Conservation (phyloP, 2,329 filamentous ascomycete species). For the Neofusicoccum umdonicola region DNA sequence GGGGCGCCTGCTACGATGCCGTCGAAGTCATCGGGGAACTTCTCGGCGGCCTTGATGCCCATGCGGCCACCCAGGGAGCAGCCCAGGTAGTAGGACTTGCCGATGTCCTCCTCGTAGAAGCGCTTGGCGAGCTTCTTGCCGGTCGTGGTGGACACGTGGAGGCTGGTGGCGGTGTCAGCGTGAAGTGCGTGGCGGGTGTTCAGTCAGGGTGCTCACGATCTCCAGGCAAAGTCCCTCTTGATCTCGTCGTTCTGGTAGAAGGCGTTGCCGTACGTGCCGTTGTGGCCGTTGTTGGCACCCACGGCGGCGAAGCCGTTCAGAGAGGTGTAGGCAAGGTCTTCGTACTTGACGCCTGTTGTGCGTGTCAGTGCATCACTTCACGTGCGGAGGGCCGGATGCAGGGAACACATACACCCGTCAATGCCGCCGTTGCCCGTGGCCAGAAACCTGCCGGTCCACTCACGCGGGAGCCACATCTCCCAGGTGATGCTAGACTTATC, state of each 20-base stretch:
- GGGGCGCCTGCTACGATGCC: conserved; percentile 37
- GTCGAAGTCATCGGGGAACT: conserved; percentile 37
- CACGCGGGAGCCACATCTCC: conserved; percentile 46
- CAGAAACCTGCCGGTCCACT: conserved; percentile 40
- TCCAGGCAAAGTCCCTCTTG: conserved; percentile 49
- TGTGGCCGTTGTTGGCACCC: conserved; percentile 44
- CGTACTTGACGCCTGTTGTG: conserved; percentile 27
- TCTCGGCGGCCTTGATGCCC: conserved; percentile 35
- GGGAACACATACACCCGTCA: conserved; percentile 30
- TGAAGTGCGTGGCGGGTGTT: neutral
- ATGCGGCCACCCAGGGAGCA: conserved; percentile 42
- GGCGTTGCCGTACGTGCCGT: conserved; percentile 42
- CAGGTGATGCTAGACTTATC: conserved; percentile 38
- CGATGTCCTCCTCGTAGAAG: conserved; percentile 41
- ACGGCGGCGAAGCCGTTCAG: conserved; percentile 40
- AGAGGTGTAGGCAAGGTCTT: conserved; percentile 38
- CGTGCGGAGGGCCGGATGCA: neutral
- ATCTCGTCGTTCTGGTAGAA: conserved; percentile 46
- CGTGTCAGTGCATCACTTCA: neutral
- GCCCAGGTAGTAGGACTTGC: conserved; percentile 41
- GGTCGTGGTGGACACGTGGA: conserved; percentile 40
- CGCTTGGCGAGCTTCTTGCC: conserved; percentile 42
- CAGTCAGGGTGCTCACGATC: conserved; percentile 26
- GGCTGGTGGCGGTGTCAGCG: neutral
- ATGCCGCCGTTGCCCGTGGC: conserved; percentile 42